A percentile compares a stretch with the other conserved stretches of the same genome.
phyloP scores from a whole-genome alignment of 176 grass and related monocot genomes.

The Phoenix roebelenii region DNA sequence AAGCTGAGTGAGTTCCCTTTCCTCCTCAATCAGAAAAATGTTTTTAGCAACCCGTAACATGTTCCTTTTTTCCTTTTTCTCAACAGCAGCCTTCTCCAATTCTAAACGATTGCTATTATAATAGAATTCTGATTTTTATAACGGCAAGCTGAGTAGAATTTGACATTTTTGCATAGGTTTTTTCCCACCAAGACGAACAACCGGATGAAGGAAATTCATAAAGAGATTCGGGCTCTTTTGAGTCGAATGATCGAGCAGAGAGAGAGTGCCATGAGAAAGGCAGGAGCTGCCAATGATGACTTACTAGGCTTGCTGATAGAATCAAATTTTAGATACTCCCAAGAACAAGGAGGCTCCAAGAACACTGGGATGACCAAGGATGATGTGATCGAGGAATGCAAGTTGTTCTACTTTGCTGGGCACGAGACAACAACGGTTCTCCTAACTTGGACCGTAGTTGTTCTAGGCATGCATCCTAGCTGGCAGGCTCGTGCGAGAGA shows the following conservation, averaged over 20 bases:
- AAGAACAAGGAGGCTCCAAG: not conserved
- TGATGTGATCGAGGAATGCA: slow-evolving; percentile 65
- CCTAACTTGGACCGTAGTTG: slow-evolving; percentile 57
- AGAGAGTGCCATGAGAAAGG: slow-evolving; percentile 21
- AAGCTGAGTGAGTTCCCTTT: no score
- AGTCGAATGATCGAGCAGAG: slow-evolving; percentile 48
- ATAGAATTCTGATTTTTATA: no score
- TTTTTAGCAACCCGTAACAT: no score
- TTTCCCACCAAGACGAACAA: slow-evolving; percentile 47
- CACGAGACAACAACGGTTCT: slow-evolving; percentile 57
- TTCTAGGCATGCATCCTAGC: slow-evolving; percentile 33
- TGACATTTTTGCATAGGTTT: slow-evolving; percentile 24
- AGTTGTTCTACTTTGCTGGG: slow-evolving; percentile 68
- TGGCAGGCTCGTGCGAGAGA: slow-evolving; percentile 61
- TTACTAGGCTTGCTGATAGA: slow-evolving; percentile 55
- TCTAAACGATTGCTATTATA: no score
- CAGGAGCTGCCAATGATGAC: slow-evolving; percentile 32
- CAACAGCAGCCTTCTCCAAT: no score
- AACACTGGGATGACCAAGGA: not conserved
- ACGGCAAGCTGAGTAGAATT: no score
- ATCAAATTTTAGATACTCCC: slow-evolving; percentile 18
- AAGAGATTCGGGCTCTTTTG: slow-evolving; percentile 29
- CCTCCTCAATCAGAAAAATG: no score
- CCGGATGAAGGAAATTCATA: slow-evolving; percentile 30
- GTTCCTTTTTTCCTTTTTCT: no score